Conservation (phyloP, 768 basidiomycete species). For the Amanita pallidorosea region DNA sequence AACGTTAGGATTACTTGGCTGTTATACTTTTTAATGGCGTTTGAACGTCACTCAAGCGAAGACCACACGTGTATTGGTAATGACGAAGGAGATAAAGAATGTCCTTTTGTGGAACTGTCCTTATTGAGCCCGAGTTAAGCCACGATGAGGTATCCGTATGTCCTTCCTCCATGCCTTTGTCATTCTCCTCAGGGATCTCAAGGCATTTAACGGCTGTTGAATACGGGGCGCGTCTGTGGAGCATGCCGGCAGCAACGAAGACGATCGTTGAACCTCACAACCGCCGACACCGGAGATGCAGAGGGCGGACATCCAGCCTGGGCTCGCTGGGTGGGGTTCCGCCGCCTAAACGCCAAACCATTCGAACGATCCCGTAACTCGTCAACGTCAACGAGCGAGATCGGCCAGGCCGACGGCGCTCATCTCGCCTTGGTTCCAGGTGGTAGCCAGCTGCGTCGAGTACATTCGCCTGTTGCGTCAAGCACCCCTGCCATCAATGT, state of each 20-base stretch:
- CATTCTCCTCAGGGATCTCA: neutral
- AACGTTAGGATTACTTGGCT: constrained; percentile 8
- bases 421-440: constrained; percentile 79
- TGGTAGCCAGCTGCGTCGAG: no score
- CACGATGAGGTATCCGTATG: neutral
- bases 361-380: neutral
- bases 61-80: no score
- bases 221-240: neutral
- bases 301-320: no score
- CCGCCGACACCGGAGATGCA: neutral
- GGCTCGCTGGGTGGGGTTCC: neutral
- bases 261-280: neutral
- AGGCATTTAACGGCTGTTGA: constrained; percentile 2
- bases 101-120: neutral
- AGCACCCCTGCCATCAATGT: constrained; percentile 67
- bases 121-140: neutral
- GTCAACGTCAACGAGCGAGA: constrained; percentile 58
- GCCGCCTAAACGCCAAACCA: neutral
- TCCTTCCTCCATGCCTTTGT: constrained; percentile 3
- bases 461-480: constrained; percentile 70
- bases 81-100: no score
- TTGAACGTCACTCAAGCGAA: no score
- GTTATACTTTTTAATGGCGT: neutral
- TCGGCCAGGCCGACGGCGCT: constrained; percentile 66
- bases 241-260: neutral